Percentiles rank a stretch among this genome's conserved stretches.
phyloP scores from a whole-genome alignment of 2,329 filamentous ascomycete species.

The Trichoderma atroviride region DNA sequence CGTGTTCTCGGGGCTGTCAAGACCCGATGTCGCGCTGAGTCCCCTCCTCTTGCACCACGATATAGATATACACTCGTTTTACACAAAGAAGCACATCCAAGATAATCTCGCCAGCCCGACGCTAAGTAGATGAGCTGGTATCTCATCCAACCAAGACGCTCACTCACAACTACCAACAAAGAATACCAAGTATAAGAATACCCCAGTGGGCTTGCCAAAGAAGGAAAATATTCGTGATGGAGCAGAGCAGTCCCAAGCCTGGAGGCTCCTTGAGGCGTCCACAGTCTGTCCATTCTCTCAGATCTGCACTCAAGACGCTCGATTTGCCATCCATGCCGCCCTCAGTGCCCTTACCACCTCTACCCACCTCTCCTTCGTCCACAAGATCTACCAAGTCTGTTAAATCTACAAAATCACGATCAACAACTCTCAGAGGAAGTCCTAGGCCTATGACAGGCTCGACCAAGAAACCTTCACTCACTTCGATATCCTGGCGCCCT shows the following conservation, averaged over 20 bases:
- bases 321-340: slow-evolving; percentile 24
- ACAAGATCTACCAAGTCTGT: background rate
- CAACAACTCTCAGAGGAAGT: slow-evolving; percentile 5
- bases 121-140: slow-evolving; percentile 21
- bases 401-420: slow-evolving; percentile 8
- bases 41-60: background rate
- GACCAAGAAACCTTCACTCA: slow-evolving; percentile 26
- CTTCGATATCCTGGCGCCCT: slow-evolving; percentile 26
- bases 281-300: slow-evolving; percentile 25
- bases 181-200: background rate
- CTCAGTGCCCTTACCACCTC: slow-evolving; percentile 21
- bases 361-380: slow-evolving; percentile 14
- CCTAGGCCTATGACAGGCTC: background rate
- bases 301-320: slow-evolving; percentile 11
- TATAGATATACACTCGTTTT: slow-evolving; percentile 18
- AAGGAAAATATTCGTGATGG: slow-evolving; percentile 23
- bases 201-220: background rate
- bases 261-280: slow-evolving; percentile 14
- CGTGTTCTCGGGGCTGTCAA: slow-evolving; percentile 21
- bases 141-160: slow-evolving; percentile 6
- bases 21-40: background rate
- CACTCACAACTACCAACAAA: background rate
- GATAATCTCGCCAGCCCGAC: background rate
- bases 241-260: slow-evolving; percentile 11
- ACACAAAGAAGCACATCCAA: background rate